Evolutionary conservation across 2,329 filamentous ascomycete species (phyloP), one percentile per base, ranked within the genome.

Genomic region (Aspergillus sp.): DNA sequence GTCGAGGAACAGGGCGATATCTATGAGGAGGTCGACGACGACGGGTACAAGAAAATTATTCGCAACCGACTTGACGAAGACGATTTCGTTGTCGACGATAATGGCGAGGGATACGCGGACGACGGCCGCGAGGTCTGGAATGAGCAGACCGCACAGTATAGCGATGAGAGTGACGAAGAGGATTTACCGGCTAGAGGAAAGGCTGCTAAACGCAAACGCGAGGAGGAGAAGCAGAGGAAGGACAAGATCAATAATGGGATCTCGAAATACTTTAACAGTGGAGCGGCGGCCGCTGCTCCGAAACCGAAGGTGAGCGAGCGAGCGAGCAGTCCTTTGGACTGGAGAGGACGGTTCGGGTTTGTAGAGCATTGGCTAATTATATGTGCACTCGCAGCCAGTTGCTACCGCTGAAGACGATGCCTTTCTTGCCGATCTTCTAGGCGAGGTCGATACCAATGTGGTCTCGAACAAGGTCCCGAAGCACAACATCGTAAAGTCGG

Each of bases 81-180:
- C 68, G 95, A 99, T 77, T 99, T 99, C 69, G 93, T 99, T 52
- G 93, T 99, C 59, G 95, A 98, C 79, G 95, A 99, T 78, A 96
- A 97, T 78, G 93, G 93, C 69, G 91, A 93, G 72, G 93, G 95
- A 38, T 99, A 99, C 70, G 93, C 91, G 64, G 93, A 98, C 72
- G 95, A 98, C 71, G 95, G 95, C 59, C 71, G 95, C 55, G 93
- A 96, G 76, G 95, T 98, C 67, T 93, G 93, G 93, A 87, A 93
- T 75, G 85, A 89, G 66, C 83, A 88, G 63, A 80, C 82, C 64
- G 81, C 81, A 58, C 62, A 67, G 53, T 73, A 69, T 58, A 69
- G 85, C 71, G 81, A 83, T 62, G 83, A 88, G 61, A 89, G 87
- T 36, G 91, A 95, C 59, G 93, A 96, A 39, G 88, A 96, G 42